phyloP scores from a whole-genome alignment of 179 eudicot genomes.

The Silene noctiflora region DNA sequence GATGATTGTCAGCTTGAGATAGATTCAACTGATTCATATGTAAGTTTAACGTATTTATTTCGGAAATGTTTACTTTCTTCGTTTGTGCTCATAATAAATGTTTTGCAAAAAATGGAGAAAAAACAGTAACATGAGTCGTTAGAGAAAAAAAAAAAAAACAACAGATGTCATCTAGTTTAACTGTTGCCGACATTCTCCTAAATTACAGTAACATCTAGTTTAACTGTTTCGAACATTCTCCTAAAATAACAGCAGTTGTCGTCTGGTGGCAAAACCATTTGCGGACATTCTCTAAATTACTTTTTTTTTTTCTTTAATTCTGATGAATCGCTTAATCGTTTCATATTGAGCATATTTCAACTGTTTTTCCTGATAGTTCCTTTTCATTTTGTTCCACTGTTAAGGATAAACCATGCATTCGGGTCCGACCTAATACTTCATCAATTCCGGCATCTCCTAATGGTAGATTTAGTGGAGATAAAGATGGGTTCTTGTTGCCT shows the following conservation, averaged over 20 bases:
- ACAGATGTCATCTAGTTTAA: too few relatives aligned
- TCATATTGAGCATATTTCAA: not conserved
- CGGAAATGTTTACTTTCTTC: not conserved
- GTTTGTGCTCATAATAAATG: too few relatives aligned
- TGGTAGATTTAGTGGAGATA: constrained; percentile 34
- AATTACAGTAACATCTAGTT: too few relatives aligned
- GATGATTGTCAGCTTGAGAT: constrained; percentile 30
- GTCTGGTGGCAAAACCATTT: too few relatives aligned
- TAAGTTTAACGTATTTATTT: constrained; percentile 24
- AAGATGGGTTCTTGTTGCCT: constrained; percentile 51
- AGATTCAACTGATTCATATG: constrained; percentile 34
- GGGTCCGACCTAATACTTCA: constrained; percentile 28
- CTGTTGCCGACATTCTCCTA: too few relatives aligned
- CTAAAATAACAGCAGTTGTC: too few relatives aligned
- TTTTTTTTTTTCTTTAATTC: not conserved
- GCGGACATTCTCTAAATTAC: not conserved
- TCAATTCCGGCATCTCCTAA: constrained; percentile 37
- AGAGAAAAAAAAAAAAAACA: too few relatives aligned
- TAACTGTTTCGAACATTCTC: too few relatives aligned
- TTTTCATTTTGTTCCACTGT: constrained; percentile 8
- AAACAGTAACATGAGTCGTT: too few relatives aligned
- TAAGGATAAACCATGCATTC: constrained; percentile 40
- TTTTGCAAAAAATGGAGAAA: too few relatives aligned
- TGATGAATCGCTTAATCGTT: not conserved
- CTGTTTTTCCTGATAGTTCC: not conserved